Conservation (phyloP, 208 protist species). For the Acanthamoeba castellanii region DNA sequence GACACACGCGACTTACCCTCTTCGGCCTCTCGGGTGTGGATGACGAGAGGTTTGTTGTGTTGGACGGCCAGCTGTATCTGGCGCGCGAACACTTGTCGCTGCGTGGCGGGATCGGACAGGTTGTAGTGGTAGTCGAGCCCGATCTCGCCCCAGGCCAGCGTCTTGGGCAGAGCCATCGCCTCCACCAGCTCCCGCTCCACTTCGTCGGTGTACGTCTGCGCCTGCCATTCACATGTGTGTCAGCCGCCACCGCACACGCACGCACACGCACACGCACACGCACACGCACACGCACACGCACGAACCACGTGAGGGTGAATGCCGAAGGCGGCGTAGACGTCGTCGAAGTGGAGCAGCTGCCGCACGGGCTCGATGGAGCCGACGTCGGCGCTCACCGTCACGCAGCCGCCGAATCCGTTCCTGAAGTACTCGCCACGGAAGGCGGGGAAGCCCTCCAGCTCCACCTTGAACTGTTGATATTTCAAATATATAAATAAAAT, state of each 20-base stretch:
- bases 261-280: too few relatives aligned
- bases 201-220: slow-evolving; percentile 65
- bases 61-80: slow-evolving; percentile 26
- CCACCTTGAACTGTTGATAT: background rate
- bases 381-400: slow-evolving; percentile 1
- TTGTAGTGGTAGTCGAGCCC: slow-evolving; percentile 81
- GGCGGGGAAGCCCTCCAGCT: background rate
- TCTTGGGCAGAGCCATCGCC: slow-evolving; percentile 75
- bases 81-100: background rate
- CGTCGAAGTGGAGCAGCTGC: background rate
- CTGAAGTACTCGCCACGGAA: background rate
- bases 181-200: slow-evolving; percentile 68
- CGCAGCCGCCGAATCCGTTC: slow-evolving; percentile 32
- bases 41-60: slow-evolving; percentile 85
- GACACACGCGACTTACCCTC: slow-evolving; percentile 74
- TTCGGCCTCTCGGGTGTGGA: slow-evolving; percentile 90
- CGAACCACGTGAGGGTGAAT: slow-evolving; percentile 22
- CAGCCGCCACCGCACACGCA: too few relatives aligned
- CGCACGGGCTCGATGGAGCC: slow-evolving; percentile 18
- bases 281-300: background rate
- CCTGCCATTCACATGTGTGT: slow-evolving; percentile 66
- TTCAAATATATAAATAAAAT: too few relatives aligned
- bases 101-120: background rate
- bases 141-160: slow-evolving; percentile 85
- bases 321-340: slow-evolving; percentile 52